Conservation (phyloP, 306 rosid species). For the Cyamopsis tetragonoloba region DNA sequence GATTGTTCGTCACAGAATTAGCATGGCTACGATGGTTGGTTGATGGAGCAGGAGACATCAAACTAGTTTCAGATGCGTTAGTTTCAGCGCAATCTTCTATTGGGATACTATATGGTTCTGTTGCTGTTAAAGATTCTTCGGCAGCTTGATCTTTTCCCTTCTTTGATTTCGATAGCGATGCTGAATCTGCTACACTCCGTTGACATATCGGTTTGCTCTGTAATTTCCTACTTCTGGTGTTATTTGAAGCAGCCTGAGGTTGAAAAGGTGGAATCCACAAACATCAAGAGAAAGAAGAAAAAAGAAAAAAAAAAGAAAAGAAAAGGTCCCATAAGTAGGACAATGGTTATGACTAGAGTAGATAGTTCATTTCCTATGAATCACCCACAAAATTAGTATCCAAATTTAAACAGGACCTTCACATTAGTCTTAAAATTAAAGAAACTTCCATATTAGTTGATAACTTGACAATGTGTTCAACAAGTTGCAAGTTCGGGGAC, state of each 20-base stretch:
- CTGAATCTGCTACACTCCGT: slow-evolving; percentile 23
- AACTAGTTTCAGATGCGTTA: slow-evolving; percentile 7
- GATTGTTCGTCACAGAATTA: slow-evolving; percentile 13
- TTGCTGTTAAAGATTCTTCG: slow-evolving; percentile 10
- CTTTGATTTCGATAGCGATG: slow-evolving; percentile 32
- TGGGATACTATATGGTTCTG: slow-evolving; percentile 3
- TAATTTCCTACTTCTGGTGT: slow-evolving; percentile 31
- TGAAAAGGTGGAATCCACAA: not conserved
- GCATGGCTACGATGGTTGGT: slow-evolving; percentile 11
- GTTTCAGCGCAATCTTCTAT: slow-evolving; percentile 16
- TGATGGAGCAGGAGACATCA: slow-evolving; percentile 28
- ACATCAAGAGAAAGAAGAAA: not conserved
- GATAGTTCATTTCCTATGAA: not conserved
- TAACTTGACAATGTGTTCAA: too few species aligned
- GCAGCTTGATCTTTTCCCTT: slow-evolving; percentile 25
- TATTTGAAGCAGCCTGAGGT: slow-evolving; percentile 28
- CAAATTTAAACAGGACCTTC: too few species aligned
- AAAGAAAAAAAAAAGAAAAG: not conserved
- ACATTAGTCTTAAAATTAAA: too few species aligned
- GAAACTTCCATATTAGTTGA: too few species aligned
- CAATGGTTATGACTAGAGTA: not conserved
- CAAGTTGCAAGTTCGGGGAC: too few species aligned
- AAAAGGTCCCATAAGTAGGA: not conserved
- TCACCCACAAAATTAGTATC: too few species aligned
- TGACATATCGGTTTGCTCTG: slow-evolving; percentile 32